Conservation (phyloP, 371 early-diverging fungal genomes). For the Chytridium lagenaria region DNA sequence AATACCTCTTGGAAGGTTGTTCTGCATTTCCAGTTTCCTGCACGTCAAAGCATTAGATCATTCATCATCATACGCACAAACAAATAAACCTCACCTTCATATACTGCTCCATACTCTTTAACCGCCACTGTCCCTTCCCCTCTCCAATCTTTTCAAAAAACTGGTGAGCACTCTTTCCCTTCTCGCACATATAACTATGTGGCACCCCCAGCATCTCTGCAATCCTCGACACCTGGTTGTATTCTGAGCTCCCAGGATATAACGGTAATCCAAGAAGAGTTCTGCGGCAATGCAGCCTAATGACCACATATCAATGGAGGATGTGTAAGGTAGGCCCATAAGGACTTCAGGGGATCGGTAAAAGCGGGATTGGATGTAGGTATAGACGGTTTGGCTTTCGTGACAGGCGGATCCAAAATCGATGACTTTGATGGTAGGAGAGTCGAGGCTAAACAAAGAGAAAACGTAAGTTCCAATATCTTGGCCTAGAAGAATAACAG, state of each 20-base stretch:
- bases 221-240: conserved; percentile 86
- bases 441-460: conserved; percentile 61
- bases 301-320: conserved; percentile 99
- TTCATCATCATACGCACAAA: background rate
- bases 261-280: conserved; percentile 88
- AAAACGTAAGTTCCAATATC: conserved; percentile 5
- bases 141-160: conserved; percentile 69
- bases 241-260: conserved; percentile 92
- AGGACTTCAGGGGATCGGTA: conserved; percentile 98
- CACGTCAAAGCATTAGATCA: background rate
- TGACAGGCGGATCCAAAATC: conserved; percentile 98
- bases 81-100: conserved; percentile 48
- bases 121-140: conserved; percentile 62
- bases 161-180: conserved; percentile 75
- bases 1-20: conserved; percentile 87
- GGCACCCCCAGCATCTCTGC: conserved; percentile 86
- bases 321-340: conserved; percentile 87
- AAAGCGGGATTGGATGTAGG: conserved; percentile 96
- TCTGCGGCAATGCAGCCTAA: conserved; percentile 99
- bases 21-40: conserved; percentile 74
- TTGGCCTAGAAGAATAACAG: background rate
- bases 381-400: conserved; percentile 81
- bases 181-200: conserved; percentile 84
- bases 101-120: conserved; percentile 87
- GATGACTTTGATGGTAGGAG: conserved; percentile 91